phyloP scores from a whole-genome alignment of 2,329 filamentous ascomycete species.

The Pseudogymnoascus sp. region DNA sequence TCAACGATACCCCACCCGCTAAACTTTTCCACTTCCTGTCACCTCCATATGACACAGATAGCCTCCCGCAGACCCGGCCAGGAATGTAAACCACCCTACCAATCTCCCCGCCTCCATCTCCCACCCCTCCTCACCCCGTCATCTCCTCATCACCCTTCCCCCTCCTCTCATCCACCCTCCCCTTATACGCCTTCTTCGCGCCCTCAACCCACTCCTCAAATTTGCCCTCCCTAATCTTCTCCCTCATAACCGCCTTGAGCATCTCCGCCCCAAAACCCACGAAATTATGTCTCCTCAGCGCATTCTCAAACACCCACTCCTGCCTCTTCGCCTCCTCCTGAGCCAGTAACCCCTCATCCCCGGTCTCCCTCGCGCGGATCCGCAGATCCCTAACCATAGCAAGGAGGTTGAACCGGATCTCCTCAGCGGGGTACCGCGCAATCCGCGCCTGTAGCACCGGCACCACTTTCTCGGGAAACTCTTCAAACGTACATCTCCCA shows the following conservation, averaged over 20 bases:
- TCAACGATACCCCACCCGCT: not conserved
- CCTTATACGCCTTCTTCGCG: constrained; percentile 48
- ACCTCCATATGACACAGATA: not conserved
- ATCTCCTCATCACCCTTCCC: constrained; percentile 25
- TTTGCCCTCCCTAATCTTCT: constrained; percentile 60
- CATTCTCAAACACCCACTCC: constrained; percentile 93
- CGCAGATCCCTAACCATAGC: constrained; percentile 83
- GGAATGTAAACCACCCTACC: not conserved
- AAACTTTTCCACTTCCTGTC: not conserved
- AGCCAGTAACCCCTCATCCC: constrained; percentile 68
- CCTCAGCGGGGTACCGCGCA: constrained; percentile 70
- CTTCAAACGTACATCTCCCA: constrained; percentile 58
- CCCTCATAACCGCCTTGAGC: constrained; percentile 71
- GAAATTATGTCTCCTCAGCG: constrained; percentile 86
- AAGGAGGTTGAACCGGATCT: constrained; percentile 93
- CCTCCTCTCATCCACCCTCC: constrained; percentile 25
- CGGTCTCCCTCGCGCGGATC: constrained; percentile 66
- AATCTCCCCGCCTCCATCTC: not conserved
- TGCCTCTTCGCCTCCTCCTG: constrained; percentile 74
- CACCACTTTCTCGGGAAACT: constrained; percentile 74
- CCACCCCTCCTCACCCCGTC: constrained; percentile 15
- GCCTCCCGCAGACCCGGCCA: not conserved
- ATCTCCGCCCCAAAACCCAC: constrained; percentile 90
- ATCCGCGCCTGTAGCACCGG: constrained; percentile 80
- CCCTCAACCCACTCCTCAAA: constrained; percentile 66